Conservation (phyloP, 805 yeast species). For the Hagleromyces aurorensis region DNA sequence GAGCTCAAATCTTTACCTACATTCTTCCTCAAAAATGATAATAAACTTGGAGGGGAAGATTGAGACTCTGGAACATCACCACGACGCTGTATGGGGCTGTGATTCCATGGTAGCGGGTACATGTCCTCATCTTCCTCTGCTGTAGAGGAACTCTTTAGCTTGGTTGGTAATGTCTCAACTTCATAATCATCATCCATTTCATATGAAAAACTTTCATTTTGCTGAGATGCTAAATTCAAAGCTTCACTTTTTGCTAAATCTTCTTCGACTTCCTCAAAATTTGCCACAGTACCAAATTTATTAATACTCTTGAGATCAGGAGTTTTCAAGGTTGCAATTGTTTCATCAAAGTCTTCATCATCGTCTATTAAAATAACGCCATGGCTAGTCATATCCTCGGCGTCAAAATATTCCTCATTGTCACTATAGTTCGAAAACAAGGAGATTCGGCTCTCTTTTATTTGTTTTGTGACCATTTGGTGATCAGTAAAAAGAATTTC, state of each 20-base stretch:
- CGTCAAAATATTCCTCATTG: constrained; percentile 58
- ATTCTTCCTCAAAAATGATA: constrained; percentile 75
- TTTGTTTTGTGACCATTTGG: constrained; percentile 9
- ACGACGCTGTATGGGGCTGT: constrained; percentile 42
- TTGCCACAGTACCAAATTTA: too few species aligned
- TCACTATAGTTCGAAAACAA: constrained; percentile 31
- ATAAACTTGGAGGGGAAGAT: constrained; percentile 71
- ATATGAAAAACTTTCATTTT: constrained; percentile 25
- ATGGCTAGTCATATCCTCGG: constrained; percentile 42
- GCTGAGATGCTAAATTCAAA: constrained; percentile 19
- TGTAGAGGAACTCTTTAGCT: constrained; percentile 1
- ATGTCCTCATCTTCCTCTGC: constrained; percentile 31
- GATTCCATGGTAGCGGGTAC: constrained; percentile 58
- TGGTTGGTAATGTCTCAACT: constrained; percentile 1
- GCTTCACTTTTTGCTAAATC: constrained; percentile 2
- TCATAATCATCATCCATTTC: constrained; percentile 11
- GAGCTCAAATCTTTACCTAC: constrained; percentile 86
- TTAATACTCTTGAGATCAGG: too few species aligned
- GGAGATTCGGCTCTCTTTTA: constrained; percentile 10
- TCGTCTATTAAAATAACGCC: constrained; percentile 52
- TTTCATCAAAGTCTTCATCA: constrained; percentile 20
- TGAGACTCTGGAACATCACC: constrained; percentile 49
- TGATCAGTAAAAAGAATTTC: constrained; percentile 16
- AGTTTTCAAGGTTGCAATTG: constrained; percentile 1
- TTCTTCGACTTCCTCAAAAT: too few species aligned